Base-by-base conservation (phyloP, 129 eudicot genomes). In the Flaveria bidentis region DNA sequence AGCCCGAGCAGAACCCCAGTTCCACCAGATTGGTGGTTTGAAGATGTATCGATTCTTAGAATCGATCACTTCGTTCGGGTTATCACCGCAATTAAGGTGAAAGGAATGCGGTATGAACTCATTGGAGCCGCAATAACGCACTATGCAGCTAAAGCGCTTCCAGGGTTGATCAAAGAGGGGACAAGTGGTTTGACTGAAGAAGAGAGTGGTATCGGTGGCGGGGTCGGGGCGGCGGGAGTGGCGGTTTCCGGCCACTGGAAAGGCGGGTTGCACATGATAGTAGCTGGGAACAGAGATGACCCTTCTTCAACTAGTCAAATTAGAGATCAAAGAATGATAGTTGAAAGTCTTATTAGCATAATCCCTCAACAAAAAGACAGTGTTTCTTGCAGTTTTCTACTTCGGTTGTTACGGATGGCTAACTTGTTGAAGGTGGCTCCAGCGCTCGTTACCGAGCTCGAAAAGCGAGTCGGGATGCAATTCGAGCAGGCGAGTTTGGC, bases 11-110 rank as follows among this genome's bases (percentile, higher is more conserved):
- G 96, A 64, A 81, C 79, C 87, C 84, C 84, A 0, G 92, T 78
- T 42, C 99, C 99, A 2, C 89, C 92, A 0, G 99, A 94, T 70
- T 94, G 99, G 99, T 94, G 99, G 99, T 94, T 89, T 61, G 99
- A 94, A 73, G 99, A 94, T 70, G 94, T 87, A 46, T 88, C 99
- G 1, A 85, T 91, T 23, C 91, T 94, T 6, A 67, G 99, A 76
- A 91, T 94, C 56, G 99, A 94, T 84, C 99, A 94, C 36, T 91
- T 94, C 46, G 99, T 94, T 49, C 88, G 99, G 3, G 99, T 94
- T 10, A 85, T 94, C 10, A 94, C 96, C 3, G 99, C 99, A 0
- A 94, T 94, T 33, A 94, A 89, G 61, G 99, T 94, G 6, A 94
- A 94, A 73, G 99, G 99, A n/a, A 94, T 94, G 99, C 87, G 92